Base-by-base conservation (phyloP, 2,329 filamentous ascomycete genomes). In the Colletotrichum sp. region DNA sequence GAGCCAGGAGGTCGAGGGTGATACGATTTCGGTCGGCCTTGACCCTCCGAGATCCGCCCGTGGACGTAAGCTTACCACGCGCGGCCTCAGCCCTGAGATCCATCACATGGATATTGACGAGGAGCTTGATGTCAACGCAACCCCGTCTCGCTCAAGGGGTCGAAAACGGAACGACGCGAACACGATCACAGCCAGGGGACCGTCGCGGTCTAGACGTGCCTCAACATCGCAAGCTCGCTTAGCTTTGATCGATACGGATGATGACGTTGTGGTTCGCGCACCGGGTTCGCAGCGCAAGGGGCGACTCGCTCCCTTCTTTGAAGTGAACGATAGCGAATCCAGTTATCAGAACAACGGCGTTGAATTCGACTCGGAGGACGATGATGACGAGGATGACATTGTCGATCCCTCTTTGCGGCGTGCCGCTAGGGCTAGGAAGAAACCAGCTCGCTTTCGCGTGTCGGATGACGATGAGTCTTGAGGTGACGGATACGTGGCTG, bases 401-500 rank as follows among this genome's bases (percentile, higher is more conserved):
- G 64, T 67, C 30, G 70, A 65, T 30, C 34, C 66, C 48, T 60
- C 34, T 60, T 38, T 76, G 21, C 65, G 60, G 28, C 74, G 74
- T 9, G 52, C 60, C 13, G 63, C 71, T 15, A 75, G 74, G 32
- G 60, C 48, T 5, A 71, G 73, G 24, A 76, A 76, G 63, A 36
- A 66, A 21, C 74, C 74, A 36, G 74, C 74, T 58, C 65, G 74
- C n/a, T 76, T 71, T 28, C 72, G 74, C 8, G 66, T 75, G 6
- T 67, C 68, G 16, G 63, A 64, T 8, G 67, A 72, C 36, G 48
- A 71, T 43, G 74, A 76, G 58, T 69, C 58, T 52, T 76, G 34
- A 69, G 28, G 36, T 32, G 13, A 26, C 21, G 48, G 16, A 63
- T 24, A 61, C n/a, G 24, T 18, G 30, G 21, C 34, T 12, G 36